Percentiles rank a stretch among this genome's conserved stretches.
Conservation (phyloP, 352 stramenopile genomes). For the Elongisporangium undulatum region DNA sequence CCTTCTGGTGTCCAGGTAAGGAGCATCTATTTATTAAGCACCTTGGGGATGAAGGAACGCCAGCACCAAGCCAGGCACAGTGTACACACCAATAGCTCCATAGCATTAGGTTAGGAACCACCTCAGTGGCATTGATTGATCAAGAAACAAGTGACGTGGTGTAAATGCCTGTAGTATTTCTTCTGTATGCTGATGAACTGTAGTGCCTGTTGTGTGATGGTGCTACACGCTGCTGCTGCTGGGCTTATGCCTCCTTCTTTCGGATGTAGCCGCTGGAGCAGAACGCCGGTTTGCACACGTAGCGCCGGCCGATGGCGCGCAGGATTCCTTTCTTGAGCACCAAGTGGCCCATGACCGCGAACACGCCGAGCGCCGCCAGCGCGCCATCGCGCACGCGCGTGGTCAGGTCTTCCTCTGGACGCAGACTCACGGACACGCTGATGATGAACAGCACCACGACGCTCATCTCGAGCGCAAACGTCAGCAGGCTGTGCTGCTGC, state of each 20-base stretch:
- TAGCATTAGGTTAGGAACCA: neutral
- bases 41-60: neutral
- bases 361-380: constrained; percentile 41
- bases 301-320: constrained; percentile 67
- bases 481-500: constrained; percentile 74
- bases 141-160: neutral
- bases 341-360: constrained; percentile 49
- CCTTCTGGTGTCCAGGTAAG: neutral
- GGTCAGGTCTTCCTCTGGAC: constrained; percentile 41
- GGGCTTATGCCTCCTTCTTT: constrained; percentile 24
- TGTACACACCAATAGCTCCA: neutral
- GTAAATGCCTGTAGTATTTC: no score
- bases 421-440: constrained; percentile 61
- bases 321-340: constrained; percentile 84
- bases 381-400: constrained; percentile 61
- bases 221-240: neutral
- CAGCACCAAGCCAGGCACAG: neutral
- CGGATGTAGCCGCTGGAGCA: constrained; percentile 85
- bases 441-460: constrained; percentile 47
- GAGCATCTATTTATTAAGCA: neutral
- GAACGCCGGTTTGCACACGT: constrained; percentile 85
- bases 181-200: no score
- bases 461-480: constrained; percentile 51
- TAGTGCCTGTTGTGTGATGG: no score
- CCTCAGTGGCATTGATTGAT: neutral